Evolutionary conservation across 129 eudicot genomes (phyloP), one percentile per base, ranked within the genome.

Genomic region (Tagetes patula): DNA sequence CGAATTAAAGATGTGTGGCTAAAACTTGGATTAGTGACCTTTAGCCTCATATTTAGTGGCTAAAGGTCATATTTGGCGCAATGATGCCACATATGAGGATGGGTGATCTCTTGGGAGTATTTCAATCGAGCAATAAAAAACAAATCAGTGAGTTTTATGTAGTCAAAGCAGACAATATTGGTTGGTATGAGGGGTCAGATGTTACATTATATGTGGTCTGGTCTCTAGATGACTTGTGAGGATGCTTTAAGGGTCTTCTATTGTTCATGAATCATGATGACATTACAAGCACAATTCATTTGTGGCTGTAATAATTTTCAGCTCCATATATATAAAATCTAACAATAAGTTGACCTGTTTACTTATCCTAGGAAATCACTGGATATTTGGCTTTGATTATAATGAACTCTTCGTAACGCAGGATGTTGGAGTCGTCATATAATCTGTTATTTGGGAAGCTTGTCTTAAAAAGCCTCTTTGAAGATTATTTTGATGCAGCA

Each of bases 351-450:
- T 14, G 47, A 45, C n/a, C 27, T 27, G 13, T 71, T 72, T 27
- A 30, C 62, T 33, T 67, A 39, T 55, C 0, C 67, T 14, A 43
- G 48, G 6, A 56, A 66, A 67, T 5, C 40, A 53, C 59, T 67
- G 43, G 54, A 59, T 76, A 33, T 48, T 60, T 77, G 41, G 56
- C 46, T 70, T 71, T 55, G 69, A 62, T 64, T 61, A 39, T 73
- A 48, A 77, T 32, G 46, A 36, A n/a, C 45, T 72, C 52, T n/a
- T 65, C 61, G 76, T 75, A 76, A 70, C 82, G 92, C 86, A 93
- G 98, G 87, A 93, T 93, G 98, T 78, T 93, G 86, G 98, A 93
- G 77, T 86, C 98, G 31, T 89, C 98, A n/a, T 92, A 92, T 77
- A 85, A 89, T 71, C 52, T 92, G 75, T 79, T 92, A 84, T 92